Evolutionary conservation across 495 filamentous ascomycete genomes (phyloP), one percentile per base, ranked within the genome.

Genomic region (Hyaloscypha bicolor): DNA sequence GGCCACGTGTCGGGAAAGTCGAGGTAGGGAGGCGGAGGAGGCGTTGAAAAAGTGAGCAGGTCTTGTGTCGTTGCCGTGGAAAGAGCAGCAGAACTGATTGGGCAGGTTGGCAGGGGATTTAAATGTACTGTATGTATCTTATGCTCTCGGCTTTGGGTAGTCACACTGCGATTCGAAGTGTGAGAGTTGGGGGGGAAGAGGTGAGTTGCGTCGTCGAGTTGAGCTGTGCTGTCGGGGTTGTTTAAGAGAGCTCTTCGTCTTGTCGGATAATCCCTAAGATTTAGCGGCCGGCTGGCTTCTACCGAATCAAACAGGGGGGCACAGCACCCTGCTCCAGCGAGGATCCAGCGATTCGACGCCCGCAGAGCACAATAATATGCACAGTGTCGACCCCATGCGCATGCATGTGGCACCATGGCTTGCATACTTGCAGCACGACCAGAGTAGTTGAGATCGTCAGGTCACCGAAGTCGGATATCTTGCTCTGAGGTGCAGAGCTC

Each of bases 1-100:
- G 53, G 53, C 53, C 53, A 56, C 53, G 53, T 56, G 53, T 56
- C 30, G 30, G 21, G 53, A 1, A 56, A 56, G 19, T 29, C 30
- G 42, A 48, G 42, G 42, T 14, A 12, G 8, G 22, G 53, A 56
- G 53, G 53, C 30, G 53, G 30, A n/a, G 53, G 30, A n/a, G 53
- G 22, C 53, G n/a, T 56, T 56, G 53, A 32, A 29, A 32, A 29
- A 11, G 53, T n/a, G 22, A 56, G 53, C 16, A 48, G 16, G 16
- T 48, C 16, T 48, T 48, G 35, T 37, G 35, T 37, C 16, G 42
- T 19, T 48, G 9, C 11, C 11, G 42, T 1, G 42, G 42, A 48
- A 37, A 16, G 42, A 12, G 42, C 42, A 14, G 9, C 11, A 48
- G 16, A 48, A 19, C 42, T 48, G 11, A 4, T 16, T 4, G 9